phyloP scores from a whole-genome alignment of 2,329 filamentous ascomycete genomes.

The Penicillium sp. region DNA sequence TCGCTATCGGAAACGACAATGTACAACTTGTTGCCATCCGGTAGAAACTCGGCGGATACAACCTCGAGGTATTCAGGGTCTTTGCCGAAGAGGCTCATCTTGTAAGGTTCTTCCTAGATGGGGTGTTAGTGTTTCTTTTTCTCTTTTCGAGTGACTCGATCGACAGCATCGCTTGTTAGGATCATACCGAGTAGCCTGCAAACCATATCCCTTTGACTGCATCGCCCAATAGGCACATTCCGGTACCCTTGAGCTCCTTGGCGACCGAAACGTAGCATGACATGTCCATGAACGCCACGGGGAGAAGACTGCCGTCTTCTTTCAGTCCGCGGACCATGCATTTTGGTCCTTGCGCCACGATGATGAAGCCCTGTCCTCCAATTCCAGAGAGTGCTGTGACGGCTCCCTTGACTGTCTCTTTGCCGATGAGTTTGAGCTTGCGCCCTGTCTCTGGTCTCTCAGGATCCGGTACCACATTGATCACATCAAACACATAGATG shows the following conservation, averaged over 20 bases:
- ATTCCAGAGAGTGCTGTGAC: conserved; percentile 82
- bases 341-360: conserved; percentile 90
- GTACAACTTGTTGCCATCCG: conserved; percentile 73
- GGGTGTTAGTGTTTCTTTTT: conserved; percentile 1
- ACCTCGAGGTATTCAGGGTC: conserved; percentile 72
- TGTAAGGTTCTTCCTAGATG: conserved; percentile 78
- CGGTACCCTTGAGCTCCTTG: conserved; percentile 75
- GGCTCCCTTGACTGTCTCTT: conserved; percentile 86
- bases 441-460: conserved; percentile 78
- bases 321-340: conserved; percentile 94
- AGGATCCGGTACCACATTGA: conserved; percentile 84
- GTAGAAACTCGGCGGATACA: conserved; percentile 77
- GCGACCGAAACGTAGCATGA: conserved; percentile 85
- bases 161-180: too few relatives aligned
- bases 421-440: conserved; percentile 76
- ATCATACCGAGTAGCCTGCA: conserved; percentile 70
- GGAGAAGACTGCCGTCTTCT: conserved; percentile 85
- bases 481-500: conserved; percentile 86
- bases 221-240: conserved; percentile 81
- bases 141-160: too few relatives aligned
- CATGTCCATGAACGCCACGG: conserved; percentile 97
- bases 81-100: conserved; percentile 88
- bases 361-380: conserved; percentile 79
- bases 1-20: conserved; percentile 79
- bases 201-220: conserved; percentile 94